Evolutionary conservation across 169 alveolate genomes (phyloP).

Genomic region (Eimeria sp.): DNA sequence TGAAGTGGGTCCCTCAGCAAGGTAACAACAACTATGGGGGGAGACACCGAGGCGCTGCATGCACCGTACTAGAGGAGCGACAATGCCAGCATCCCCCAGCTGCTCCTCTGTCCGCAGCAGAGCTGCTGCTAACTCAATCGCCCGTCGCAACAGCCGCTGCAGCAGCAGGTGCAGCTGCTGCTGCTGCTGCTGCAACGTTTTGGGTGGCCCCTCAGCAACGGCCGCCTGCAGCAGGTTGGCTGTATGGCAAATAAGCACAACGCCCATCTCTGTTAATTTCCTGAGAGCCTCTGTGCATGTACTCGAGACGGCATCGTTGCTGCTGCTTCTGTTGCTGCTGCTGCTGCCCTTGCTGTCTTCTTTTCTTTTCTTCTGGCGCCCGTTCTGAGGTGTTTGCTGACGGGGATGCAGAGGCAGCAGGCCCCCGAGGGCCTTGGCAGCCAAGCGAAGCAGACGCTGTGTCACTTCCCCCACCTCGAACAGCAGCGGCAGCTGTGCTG

Average conservation of each 20-base stretch:
- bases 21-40: background rate
- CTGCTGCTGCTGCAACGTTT: background rate
- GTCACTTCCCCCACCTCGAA: background rate
- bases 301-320: background rate
- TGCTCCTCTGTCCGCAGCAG: background rate
- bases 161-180: background rate
- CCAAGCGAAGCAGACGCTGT: background rate
- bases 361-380: background rate
- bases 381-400: background rate
- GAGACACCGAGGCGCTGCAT: conserved; percentile 10
- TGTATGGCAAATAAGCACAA: background rate
- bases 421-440: conserved; percentile 3
- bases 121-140: conserved; percentile 4
- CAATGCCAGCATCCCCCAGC: background rate
- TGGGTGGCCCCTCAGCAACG: conserved; percentile 15
- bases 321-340: background rate
- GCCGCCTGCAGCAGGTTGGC: conserved; percentile 1
- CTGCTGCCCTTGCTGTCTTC: background rate
- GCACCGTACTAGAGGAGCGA: background rate
- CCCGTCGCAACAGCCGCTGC: conserved; percentile 51
- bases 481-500: background rate
- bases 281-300: background rate
- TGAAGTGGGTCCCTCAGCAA: background rate
- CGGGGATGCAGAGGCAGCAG: background rate
- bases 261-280: conserved; percentile 34